phyloP scores from a whole-genome alignment of 2,329 filamentous ascomycete genomes.

The Periconia sp. region DNA sequence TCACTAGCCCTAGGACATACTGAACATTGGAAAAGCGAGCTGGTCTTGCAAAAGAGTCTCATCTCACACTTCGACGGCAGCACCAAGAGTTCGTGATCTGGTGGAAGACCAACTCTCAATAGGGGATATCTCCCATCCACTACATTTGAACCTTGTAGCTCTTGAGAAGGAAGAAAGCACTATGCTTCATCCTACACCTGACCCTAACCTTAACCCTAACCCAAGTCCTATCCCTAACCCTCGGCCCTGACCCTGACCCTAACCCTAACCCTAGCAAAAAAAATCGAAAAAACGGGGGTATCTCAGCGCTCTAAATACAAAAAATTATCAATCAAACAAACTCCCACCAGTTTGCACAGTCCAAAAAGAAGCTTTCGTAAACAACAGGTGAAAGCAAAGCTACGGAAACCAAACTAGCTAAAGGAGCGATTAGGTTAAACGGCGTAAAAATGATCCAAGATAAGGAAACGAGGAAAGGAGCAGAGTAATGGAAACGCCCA shows the following conservation, averaged over 20 bases:
- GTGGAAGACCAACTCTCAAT: no score
- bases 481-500: not conserved
- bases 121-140: no score
- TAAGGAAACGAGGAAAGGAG: not conserved
- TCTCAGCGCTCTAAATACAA: not conserved
- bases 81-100: no score
- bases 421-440: not conserved
- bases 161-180: no score
- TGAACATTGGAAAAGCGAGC: no score
- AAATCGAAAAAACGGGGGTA: not conserved
- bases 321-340: not conserved
- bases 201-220: not conserved
- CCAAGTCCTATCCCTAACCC: not conserved
- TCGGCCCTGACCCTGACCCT: not conserved
- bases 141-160: no score
- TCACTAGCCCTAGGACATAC: no score
- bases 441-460: not conserved
- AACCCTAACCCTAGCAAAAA: not conserved
- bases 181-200: not conserved
- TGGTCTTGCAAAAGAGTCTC: no score
- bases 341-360: not conserved
- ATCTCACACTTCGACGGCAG: no score
- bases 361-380: no score
- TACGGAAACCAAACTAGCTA: not conserved
- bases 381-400: not conserved